These are phyloP conservation scores for Ceratobasidium theobromae DNA, from an alignment of 1,284 basidiomycete genomes.

Conservation along the genomic window DNA sequence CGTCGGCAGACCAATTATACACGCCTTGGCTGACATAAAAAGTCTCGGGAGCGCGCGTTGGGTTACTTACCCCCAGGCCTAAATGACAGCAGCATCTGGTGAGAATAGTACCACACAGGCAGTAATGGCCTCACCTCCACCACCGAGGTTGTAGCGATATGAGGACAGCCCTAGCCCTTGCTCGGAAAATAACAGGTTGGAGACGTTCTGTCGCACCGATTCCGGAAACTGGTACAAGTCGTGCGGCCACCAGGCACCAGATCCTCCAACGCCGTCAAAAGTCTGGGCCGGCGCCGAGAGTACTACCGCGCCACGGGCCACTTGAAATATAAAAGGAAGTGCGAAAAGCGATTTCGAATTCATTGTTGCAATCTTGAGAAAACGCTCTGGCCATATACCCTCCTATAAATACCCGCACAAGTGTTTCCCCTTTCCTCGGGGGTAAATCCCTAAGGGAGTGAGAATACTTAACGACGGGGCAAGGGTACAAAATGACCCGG, in stretches of 20 bases:
- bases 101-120: slow-evolving; percentile 1
- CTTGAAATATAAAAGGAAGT: background rate
- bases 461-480: background rate
- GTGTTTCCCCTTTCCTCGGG: background rate
- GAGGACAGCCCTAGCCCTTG: slow-evolving; percentile 49
- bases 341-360: background rate
- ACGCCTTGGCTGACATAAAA: slow-evolving; percentile 48
- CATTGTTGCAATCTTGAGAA: background rate
- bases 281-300: slow-evolving; percentile 39
- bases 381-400: background rate
- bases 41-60: slow-evolving; percentile 48
- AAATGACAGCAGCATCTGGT: slow-evolving; percentile 14
- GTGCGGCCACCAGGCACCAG: slow-evolving; percentile 52
- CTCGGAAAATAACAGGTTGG: slow-evolving; percentile 47
- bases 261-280: slow-evolving; percentile 44
- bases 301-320: slow-evolving; percentile 5
- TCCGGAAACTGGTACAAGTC: slow-evolving; percentile 50
- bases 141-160: slow-evolving; percentile 51
- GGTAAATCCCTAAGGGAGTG: slow-evolving; percentile 13
- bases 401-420: background rate
- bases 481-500: background rate
- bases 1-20: slow-evolving; percentile 48
- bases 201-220: slow-evolving; percentile 46
- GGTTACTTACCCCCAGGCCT: slow-evolving; percentile 36
- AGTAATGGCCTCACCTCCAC: slow-evolving; percentile 46